These are phyloP conservation scores for Triangularia verruculosa DNA, from an alignment of 2,329 filamentous ascomycete species.

Conservation along the genomic window DNA sequence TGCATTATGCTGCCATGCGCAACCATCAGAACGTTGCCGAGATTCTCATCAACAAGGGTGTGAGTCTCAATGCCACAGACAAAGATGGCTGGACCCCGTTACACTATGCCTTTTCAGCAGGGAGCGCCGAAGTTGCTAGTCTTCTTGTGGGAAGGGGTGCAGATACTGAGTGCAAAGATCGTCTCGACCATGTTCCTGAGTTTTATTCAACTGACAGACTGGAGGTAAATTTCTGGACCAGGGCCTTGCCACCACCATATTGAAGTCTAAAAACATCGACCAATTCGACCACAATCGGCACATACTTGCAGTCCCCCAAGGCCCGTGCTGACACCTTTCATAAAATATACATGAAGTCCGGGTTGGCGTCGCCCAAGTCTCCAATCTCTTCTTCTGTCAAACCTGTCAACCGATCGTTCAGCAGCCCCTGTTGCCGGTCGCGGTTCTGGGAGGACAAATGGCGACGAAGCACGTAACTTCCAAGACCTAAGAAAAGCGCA, in stretches of 20 bases:
- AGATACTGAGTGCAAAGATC: neutral
- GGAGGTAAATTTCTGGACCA: neutral
- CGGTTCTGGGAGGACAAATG: constrained; percentile 60
- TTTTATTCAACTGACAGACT: neutral
- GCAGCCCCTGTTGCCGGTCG: constrained; percentile 53
- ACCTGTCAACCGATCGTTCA: constrained; percentile 55
- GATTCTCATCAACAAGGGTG: neutral
- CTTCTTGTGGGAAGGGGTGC: neutral
- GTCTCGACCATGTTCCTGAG: neutral
- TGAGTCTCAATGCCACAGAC: neutral
- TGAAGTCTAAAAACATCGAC: too few relatives aligned
- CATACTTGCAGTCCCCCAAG: too few relatives aligned
- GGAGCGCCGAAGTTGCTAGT: neutral
- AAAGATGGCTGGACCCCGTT: neutral
- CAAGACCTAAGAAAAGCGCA: constrained; percentile 60
- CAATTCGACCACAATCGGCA: too few relatives aligned
- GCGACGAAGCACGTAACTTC: constrained; percentile 59
- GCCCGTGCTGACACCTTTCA: too few relatives aligned
- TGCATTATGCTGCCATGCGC: neutral
- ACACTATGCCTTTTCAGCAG: neutral
- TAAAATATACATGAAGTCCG: constrained; percentile 36
- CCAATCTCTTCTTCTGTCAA: constrained; percentile 54
- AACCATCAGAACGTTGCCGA: neutral
- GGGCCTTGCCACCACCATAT: neutral
- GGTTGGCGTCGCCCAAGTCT: constrained; percentile 53